Evolutionary conservation across 2,329 filamentous ascomycete species (phyloP), one percentile per base, ranked within the genome.

Genomic region (Cephalotrichum gorgonifer): DNA sequence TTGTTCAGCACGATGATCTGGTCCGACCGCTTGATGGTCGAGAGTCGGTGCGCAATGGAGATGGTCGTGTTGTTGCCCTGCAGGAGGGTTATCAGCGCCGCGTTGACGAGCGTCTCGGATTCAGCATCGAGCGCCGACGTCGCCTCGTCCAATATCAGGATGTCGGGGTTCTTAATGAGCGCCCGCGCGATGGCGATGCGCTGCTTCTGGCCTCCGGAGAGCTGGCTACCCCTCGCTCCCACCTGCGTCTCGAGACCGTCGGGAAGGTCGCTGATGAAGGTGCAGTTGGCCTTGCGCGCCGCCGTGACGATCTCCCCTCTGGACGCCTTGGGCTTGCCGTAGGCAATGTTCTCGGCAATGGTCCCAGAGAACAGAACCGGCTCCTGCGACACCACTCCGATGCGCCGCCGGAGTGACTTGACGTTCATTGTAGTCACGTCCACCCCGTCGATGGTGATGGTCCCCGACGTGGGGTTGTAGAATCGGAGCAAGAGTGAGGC

Each of bases 181-280:
- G 93, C 93, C 49, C 94, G 81, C 5, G 93, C 93, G 64, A 98
- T 98, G 33, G 93, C 93, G 58, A 98, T 97, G 54, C 93, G 85
- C 66, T 98, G 93, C 69, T 97, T 97, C 67, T 98, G 93, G 0
- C 93, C 93, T 47, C 93, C 93, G 8, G 89, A 96, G 1, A 98
- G 76, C 65, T 97, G 91, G 2, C 91, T 90, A 30, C 93, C 93
- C 55, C 93, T 79, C 15, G 91, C 86, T 48, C 94, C 94, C 27
- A 95, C 93, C 54, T 86, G 86, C 0, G 93, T 98, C 61, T 98
- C 91, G 6, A 98, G 77, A 4, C 93, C 93, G 51, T 97, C 89
- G 26, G 93, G 93, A 57, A 98, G 94, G 64, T 98, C 93, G 62
- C 86, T 85, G 64, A 98, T 95, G 62, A 98, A 98, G 57, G 86